Evolutionary conservation across 805 yeast genomes (phyloP).

Genomic region (Candida pseudofarinosa): DNA sequence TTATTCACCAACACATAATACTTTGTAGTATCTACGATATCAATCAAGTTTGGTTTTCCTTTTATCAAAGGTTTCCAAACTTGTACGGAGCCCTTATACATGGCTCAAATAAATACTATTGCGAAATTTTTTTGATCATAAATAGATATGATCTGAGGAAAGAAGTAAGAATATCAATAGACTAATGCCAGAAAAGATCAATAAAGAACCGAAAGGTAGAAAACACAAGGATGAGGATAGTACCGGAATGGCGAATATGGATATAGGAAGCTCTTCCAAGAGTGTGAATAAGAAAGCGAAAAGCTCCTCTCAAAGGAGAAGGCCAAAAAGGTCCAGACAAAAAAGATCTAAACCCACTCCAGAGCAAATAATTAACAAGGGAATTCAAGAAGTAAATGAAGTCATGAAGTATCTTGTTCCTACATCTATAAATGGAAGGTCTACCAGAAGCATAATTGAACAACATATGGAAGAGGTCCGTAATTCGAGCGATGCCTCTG

Average conservation of each 20-base stretch:
- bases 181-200: background rate
- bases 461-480: constrained; percentile 1
- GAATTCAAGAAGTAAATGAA: constrained; percentile 28
- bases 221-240: background rate
- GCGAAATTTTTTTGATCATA: background rate
- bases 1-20: constrained; percentile 18
- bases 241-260: background rate
- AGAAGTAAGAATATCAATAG: no score
- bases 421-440: constrained; percentile 34
- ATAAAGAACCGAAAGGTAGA: background rate
- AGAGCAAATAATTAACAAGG: background rate
- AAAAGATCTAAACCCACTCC: background rate
- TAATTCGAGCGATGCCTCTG: background rate
- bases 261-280: background rate
- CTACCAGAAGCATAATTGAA: constrained; percentile 9
- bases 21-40: constrained; percentile 13
- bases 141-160: no score
- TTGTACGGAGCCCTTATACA: background rate
- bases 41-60: constrained; percentile 3
- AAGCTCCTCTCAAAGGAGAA: background rate
- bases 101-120: background rate
- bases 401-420: constrained; percentile 28
- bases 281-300: background rate
- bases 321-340: background rate
- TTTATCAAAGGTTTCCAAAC: background rate